These are phyloP conservation scores for Eucommia ulmoides DNA, from an alignment of 257 asterid genomes.

Conservation along the genomic window DNA sequence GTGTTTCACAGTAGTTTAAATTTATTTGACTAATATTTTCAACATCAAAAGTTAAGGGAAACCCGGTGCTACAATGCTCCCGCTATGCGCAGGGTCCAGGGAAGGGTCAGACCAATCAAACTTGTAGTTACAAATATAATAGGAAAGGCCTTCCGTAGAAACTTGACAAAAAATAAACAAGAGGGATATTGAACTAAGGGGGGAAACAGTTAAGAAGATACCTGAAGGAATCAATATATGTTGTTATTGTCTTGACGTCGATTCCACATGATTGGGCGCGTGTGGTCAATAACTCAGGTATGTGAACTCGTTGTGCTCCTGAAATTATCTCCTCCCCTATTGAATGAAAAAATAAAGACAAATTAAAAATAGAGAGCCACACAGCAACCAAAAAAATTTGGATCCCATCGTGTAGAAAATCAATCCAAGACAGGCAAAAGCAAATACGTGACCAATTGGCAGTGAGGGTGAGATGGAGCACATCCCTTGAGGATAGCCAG, in stretches of 20 bases:
- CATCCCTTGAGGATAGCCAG: neutral
- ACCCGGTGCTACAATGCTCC: no score
- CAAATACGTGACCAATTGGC: neutral
- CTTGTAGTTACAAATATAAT: no score
- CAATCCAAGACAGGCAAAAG: neutral
- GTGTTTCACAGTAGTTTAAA: no score
- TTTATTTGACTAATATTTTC: no score
- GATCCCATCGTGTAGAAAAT: neutral
- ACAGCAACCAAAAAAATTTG: neutral
- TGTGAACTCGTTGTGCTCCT: conserved; percentile 89
- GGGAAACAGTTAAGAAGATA: conserved; percentile 8
- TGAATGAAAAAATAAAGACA: neutral
- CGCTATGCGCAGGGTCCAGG: no score
- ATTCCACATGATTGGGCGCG: conserved; percentile 73
- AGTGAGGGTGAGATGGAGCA: neutral
- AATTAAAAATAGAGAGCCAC: neutral
- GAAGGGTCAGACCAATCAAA: no score
- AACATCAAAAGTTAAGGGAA: no score
- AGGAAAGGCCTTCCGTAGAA: neutral
- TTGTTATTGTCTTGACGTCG: conserved; percentile 58
- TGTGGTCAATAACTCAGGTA: conserved; percentile 43
- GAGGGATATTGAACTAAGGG: neutral
- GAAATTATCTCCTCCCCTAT: conserved; percentile 90
- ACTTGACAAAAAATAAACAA: neutral
- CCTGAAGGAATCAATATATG: conserved; percentile 86